Evolutionary conservation across 2,329 filamentous ascomycete species (phyloP), one percentile per base, ranked within the genome.

Genomic region (Rutstroemia sp.): DNA sequence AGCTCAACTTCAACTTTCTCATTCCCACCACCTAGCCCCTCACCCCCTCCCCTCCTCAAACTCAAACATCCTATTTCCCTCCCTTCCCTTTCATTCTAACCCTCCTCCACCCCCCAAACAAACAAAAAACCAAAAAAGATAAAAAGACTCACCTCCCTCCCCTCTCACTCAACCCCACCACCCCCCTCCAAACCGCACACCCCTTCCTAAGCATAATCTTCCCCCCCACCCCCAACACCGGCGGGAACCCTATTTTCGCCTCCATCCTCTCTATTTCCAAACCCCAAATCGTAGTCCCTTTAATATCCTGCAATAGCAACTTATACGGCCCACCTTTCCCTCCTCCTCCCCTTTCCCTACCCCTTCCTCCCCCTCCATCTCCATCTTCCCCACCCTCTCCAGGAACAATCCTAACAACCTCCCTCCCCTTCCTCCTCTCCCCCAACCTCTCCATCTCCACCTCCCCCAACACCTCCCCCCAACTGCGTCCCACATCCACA

Each of bases 381-480:
- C 23, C 23, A 61, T 42, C 55, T 47, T 19, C 30, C 0, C 8
- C 6, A 5, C 76, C 77, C 1, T 77, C 78, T 0, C 7, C 12
- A 17, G 38, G 17, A 8, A 84, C 78, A 0, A 94, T 80, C 3
- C 92, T 80, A 17, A 97, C 83, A 30, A 99, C 83, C 69, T 96
- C 88, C 9, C 91, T 75, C 0, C 94, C 94, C 42, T 83, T 80
- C 0, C 80, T 89, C 61, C 76, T 81, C 72, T 92, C 88, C 0
- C 89, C 89, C 12, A 87, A 78, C 65, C 87, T 83, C 46, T 84
- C 76, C 45, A 84, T 80, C 70, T 92, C 88, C 6, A 94, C 82
- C 37, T 85, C 83, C 70, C 96, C 90, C 34, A 96, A 80, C 70
- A 96, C 90, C 61, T 89, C 86, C 89, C 92, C 95, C 51, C 87